Evolutionary conservation across 2,329 filamentous ascomycete genomes (phyloP), one percentile per base, ranked within the genome.

Genomic region (Penicillium occitanis): DNA sequence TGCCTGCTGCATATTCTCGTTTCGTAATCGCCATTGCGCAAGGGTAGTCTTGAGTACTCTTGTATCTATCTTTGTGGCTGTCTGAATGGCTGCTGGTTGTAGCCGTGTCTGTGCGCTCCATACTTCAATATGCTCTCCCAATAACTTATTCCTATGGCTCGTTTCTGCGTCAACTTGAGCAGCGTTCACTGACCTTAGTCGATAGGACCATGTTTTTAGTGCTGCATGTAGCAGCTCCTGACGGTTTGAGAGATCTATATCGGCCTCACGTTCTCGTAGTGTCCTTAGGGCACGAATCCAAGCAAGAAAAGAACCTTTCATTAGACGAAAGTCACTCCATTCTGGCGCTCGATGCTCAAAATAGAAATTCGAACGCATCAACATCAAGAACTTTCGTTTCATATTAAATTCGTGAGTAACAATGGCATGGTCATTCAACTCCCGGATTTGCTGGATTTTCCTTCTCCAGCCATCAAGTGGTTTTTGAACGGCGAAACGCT

Each of bases 391-490:
- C 19, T 66, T 71, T 65, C 74, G 73, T 57, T 71, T 73, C 28
- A 79, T 65, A 64, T 72, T 77, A 10, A 69, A 66, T 46, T 75
- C 67, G 59, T 77, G 73, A 7, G 72, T 50, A n/a, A 69, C 66
- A 51, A 73, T 66, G 17, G 79, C 79, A 61, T 73, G 70, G 1
- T 74, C 69, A 28, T 80, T 73, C 33, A 79, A 72, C 5, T 73
- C 73, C 3, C 72, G 76, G 5, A 81, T 69, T 51, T 74, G 71
- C 6, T 75, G 74, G 2, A 79, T 73, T 33, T 79, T 81, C 53
- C 77, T 75, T 50, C 80, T 82, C 83, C 87, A 90, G n/a, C 78
- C 71, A 5, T 73, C 73, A 59, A 89, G 80, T 61, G 86, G 88
- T 66, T 84, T 87, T 57, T 77, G 80, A 7, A 86, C 70, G 19